Evolutionary conservation across 805 yeast species (phyloP).

Genomic region (Komagataella kurtzmanii): DNA sequence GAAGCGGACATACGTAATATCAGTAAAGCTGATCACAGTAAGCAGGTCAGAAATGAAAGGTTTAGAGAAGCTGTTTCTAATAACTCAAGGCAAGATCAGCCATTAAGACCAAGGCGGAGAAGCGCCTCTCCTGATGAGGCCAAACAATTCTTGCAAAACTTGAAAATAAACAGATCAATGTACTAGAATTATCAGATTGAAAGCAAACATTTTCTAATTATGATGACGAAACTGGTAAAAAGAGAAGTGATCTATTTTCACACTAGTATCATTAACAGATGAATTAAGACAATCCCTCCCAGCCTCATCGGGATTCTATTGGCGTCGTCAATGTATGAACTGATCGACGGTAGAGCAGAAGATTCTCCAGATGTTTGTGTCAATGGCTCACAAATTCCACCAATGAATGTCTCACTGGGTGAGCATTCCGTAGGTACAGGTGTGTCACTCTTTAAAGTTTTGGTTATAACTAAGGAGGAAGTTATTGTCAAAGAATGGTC

Average conservation of each 20-base stretch:
- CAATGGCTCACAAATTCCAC: not conserved
- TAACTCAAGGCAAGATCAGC: not conserved
- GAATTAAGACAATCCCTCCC: not conserved
- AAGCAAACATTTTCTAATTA: no score
- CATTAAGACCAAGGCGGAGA: not conserved
- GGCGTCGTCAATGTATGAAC: not conserved
- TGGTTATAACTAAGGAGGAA: not conserved
- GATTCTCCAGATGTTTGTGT: not conserved
- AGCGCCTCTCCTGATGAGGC: not conserved
- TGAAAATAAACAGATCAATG: not conserved
- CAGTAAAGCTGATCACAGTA: not conserved
- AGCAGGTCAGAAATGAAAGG: not conserved
- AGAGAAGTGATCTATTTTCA: not conserved
- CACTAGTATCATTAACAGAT: not conserved
- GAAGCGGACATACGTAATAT: not conserved
- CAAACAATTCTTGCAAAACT: not conserved
- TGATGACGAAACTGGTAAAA: not conserved
- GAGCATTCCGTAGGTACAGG: not conserved
- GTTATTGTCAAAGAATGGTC: not conserved
- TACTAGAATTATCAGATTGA: not conserved
- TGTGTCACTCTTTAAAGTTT: not conserved
- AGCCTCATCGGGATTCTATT: not conserved
- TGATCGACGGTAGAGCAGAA: not conserved
- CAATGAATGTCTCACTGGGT: not conserved
- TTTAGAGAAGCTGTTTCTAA: not conserved